Base-by-base conservation (phyloP, 768 basidiomycete species). In the Pleurotus tuoliensis region DNA sequence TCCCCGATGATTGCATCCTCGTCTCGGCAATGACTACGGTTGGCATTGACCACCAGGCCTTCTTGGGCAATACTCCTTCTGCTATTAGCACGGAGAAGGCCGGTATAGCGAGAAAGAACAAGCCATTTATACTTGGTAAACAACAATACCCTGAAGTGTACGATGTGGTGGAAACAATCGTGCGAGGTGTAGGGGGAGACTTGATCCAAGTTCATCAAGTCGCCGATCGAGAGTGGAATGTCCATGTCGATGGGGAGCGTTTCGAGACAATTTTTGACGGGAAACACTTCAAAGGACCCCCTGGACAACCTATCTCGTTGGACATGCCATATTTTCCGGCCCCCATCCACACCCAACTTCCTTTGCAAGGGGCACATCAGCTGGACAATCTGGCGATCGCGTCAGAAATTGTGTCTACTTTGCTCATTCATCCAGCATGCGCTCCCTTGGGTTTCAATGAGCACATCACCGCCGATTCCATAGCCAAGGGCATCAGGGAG, bases 21-120 rank as follows among this genome's bases (percentile, higher is more conserved):
- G 83, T 87, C 1, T 92, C 90, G n/a, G 89, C 84, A 30, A 75
- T 98, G 24, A 92, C 94, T 0, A 72, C 86, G 2, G 90, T 98
- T 18, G 95, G 94, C 69, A 74, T 98, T 43, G 97, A 99, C 71
- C 97, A 98, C 69, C 93, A 95, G 61, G 81, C 82, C 3, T 94
- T 96, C 66, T 78, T 99, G 22, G 97, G 97, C 0, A 68, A 81
- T 54, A 88, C 91, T 0, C 71, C 94, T 4, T 75, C 73, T 11
- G 81, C 76, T 25, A 98, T 98, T 55, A 82, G 94, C 0, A 72
- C 66, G 43, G 90, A 96, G 66, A 99, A 99, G 67, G 85, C 88
- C 0, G 84, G 82, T 1, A 97, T 98, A 49, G 84, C 86, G 13
- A 78, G 91, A 53, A 64, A 61, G 8, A 82, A 80, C 4, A 76